Base-by-base conservation (phyloP, 345 rosid species). In the Eucalyptus sideroxylon region DNA sequence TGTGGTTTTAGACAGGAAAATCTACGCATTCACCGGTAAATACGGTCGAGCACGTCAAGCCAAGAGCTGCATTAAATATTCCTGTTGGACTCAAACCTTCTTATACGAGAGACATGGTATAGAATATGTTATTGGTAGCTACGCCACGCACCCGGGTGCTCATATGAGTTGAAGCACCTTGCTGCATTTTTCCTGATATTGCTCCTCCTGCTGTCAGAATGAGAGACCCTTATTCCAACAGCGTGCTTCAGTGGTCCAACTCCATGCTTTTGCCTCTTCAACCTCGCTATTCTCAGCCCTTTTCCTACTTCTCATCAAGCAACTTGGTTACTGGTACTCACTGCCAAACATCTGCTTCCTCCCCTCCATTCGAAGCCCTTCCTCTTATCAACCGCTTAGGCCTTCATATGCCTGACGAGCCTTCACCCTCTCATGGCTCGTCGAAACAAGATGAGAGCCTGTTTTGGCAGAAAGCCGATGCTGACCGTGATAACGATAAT, bases 361-460 rank as follows among this genome's bases (percentile, higher is more conserved):
- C 86, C 50, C 45, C 88, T 77, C 30, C 47, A 23, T 21, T 89
- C 69, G 93, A 92, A 93, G 88, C 94, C 86, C 95, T 89, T 69
- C 95, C 92, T 55, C 90, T 94, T 24, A 87, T 93, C 86, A 93
- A 94, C 87, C 91, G 91, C 90, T 87, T 93, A n/a, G 85, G 85
- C 47, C 85, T 77, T 40, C 85, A 40, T 11, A 90, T 90, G 44
- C 91, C 93, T 42, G 14, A 87, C 27, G 85, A 40, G 85, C 47
- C 85, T 77, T 77, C 47, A 2, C 47, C 85, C 47, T 77, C 59
- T 40, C 56, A 86, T 6, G 45, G 45, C 24, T 9, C 2, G 30
- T 45, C 88, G 88, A 88, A 89, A 88, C 91, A 83, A 80, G 89
- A 92, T 77, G 88, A 93, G 44, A 91, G 88, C 37, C 51, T 92